These are phyloP conservation scores for Somion occarium DNA, from an alignment of 1,284 basidiomycete species.

Conservation along the genomic window DNA sequence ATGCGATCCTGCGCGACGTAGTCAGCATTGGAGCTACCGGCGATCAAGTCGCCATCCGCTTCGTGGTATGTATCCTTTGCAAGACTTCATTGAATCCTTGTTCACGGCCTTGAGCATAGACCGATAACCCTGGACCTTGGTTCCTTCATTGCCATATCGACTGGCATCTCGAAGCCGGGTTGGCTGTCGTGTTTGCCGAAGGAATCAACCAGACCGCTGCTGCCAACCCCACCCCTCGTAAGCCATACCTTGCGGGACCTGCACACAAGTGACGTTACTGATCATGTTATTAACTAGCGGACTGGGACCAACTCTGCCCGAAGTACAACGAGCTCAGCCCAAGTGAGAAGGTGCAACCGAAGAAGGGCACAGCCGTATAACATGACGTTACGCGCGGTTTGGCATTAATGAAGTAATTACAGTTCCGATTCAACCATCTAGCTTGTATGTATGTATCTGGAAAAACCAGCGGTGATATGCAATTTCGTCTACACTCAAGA, in stretches of 20 bases:
- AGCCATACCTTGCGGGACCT: background rate
- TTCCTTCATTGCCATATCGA: too few species aligned
- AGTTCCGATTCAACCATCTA: too few species aligned
- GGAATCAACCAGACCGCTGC: slow-evolving; percentile 10
- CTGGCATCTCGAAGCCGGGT: slow-evolving; percentile 2
- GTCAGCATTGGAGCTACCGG: slow-evolving; percentile 20
- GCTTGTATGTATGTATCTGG: too few species aligned
- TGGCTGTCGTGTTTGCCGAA: slow-evolving; percentile 5
- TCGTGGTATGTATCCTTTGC: slow-evolving; percentile 4
- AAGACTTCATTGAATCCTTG: background rate
- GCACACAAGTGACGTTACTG: background rate
- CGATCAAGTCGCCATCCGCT: slow-evolving; percentile 20
- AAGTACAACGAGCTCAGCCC: slow-evolving; percentile 15
- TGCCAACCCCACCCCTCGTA: slow-evolving; percentile 16
- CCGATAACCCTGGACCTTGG: too few species aligned
- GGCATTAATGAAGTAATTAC: background rate
- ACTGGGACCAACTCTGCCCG: slow-evolving; percentile 20
- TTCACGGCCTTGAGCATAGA: slow-evolving; percentile 1
- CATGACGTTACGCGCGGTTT: background rate
- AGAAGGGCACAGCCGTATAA: too few species aligned
- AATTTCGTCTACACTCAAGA: background rate
- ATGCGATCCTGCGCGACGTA: slow-evolving; percentile 30
- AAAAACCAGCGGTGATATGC: background rate
- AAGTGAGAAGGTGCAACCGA: too few species aligned
- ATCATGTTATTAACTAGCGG: slow-evolving; percentile 1